Conservation (phyloP, 2,329 filamentous ascomycete genomes). For the Fusarium dimerum region DNA sequence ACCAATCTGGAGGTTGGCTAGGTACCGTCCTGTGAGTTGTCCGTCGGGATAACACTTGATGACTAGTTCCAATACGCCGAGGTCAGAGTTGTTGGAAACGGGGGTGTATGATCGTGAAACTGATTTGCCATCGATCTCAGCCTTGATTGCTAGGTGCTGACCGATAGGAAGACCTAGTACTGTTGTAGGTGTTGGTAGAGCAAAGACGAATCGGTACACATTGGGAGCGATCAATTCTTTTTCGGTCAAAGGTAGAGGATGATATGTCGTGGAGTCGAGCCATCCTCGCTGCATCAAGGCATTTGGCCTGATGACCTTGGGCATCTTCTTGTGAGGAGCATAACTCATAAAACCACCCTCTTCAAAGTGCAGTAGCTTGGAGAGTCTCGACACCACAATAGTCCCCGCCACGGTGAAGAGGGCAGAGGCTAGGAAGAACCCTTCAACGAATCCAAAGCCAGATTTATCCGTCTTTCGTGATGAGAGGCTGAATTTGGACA, state of each 20-base stretch:
- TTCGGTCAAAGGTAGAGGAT: constrained; percentile 44
- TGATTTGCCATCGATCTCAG: constrained; percentile 44
- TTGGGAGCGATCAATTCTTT: constrained; percentile 44
- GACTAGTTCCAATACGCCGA: constrained; percentile 51
- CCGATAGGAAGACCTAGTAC: constrained; percentile 57
- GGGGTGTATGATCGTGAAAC: constrained; percentile 58
- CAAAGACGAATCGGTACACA: constrained; percentile 49
- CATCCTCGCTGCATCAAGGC: constrained; percentile 40
- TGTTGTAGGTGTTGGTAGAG: constrained; percentile 44
- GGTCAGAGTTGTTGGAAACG: constrained; percentile 50
- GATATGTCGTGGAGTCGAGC: constrained; percentile 51
- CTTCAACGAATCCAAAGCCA: constrained; percentile 14
- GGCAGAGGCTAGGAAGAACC: constrained; percentile 14
- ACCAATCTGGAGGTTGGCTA: constrained; percentile 47
- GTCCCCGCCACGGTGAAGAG: constrained; percentile 30
- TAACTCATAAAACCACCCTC: constrained; percentile 28
- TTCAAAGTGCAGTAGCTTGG: constrained; percentile 33
- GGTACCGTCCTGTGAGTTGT: constrained; percentile 49
- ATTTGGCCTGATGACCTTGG: constrained; percentile 35
- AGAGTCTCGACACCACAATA: constrained; percentile 31
- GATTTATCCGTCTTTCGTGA: constrained; percentile 4
- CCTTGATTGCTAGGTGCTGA: constrained; percentile 56
- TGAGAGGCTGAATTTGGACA: constrained; percentile 7
- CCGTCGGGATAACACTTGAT: constrained; percentile 55
- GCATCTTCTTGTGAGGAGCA: constrained; percentile 37